Evolutionary conservation across 176 grass and related monocot genomes (phyloP).

Genomic region (Paspalum notatum): DNA sequence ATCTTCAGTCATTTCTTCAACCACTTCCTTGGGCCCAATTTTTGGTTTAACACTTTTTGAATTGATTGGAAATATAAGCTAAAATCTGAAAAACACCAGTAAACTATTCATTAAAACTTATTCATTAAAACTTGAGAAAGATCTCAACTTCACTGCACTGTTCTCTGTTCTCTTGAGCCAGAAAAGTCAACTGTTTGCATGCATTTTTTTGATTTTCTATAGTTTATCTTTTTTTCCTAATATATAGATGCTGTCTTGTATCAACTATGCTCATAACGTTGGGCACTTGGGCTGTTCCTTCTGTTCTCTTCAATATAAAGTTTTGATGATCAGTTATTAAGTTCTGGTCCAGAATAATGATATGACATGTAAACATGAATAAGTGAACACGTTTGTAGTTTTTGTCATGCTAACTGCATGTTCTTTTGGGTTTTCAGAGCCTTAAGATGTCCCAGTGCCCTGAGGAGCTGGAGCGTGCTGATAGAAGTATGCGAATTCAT

Average conservation of each 20-base stretch:
- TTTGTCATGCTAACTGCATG: not conserved
- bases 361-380: not conserved
- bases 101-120: not conserved
- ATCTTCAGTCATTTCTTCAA: not conserved
- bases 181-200: not conserved
- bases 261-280: not conserved
- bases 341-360: not conserved
- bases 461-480: slow-evolving; percentile 72
- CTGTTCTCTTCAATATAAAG: not conserved
- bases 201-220: not conserved
- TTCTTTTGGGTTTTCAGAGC: slow-evolving; percentile 52
- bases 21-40: not conserved
- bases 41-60: not conserved
- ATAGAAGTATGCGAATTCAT: slow-evolving; percentile 61
- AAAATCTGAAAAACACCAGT: no score
- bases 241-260: no score
- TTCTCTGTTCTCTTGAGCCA: not conserved
- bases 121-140: not conserved
- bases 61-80: not conserved
- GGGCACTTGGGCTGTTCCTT: not conserved
- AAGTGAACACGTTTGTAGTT: not conserved
- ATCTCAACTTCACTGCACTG: not conserved
- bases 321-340: slow-evolving; percentile 1
- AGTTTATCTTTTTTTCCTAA: not conserved
- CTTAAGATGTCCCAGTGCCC: slow-evolving; percentile 81